These are phyloP conservation scores for Catunica adiposa DNA, from an alignment of 2,329 filamentous ascomycete species.

Conservation along the genomic window DNA sequence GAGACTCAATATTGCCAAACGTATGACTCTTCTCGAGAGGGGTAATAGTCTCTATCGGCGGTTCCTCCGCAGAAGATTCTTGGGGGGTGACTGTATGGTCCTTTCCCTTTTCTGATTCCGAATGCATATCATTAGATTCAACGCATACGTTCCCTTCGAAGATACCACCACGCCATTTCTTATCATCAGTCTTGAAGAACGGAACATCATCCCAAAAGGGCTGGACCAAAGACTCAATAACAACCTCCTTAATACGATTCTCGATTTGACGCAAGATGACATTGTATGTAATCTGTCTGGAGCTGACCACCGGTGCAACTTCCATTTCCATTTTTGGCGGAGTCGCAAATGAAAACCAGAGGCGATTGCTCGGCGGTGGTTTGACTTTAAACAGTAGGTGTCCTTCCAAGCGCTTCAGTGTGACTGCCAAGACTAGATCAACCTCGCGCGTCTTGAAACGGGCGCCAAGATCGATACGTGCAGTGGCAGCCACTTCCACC, in stretches of 20 bases:
- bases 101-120: neutral
- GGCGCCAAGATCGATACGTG: constrained; percentile 73
- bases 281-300: constrained; percentile 86
- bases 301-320: constrained; percentile 92
- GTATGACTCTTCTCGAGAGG: constrained; percentile 40
- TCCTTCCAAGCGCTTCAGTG: constrained; percentile 70
- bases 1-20: constrained; percentile 27
- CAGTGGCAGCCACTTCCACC: constrained; percentile 81
- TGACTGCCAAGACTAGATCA: constrained; percentile 70
- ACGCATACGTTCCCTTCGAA: constrained; percentile 43
- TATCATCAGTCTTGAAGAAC: constrained; percentile 66
- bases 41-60: constrained; percentile 6
- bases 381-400: constrained; percentile 78
- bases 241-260: constrained; percentile 81
- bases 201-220: constrained; percentile 96
- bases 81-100: neutral
- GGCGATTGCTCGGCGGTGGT: constrained; percentile 79
- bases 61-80: neutral
- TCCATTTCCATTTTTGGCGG: constrained; percentile 85
- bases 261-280: constrained; percentile 88
- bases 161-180: constrained; percentile 71
- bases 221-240: constrained; percentile 77
- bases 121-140: neutral
- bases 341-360: constrained; percentile 94
- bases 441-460: constrained; percentile 85